phyloP scores from a whole-genome alignment of 495 filamentous ascomycete species.

The Trichoderma orchidacearum region DNA sequence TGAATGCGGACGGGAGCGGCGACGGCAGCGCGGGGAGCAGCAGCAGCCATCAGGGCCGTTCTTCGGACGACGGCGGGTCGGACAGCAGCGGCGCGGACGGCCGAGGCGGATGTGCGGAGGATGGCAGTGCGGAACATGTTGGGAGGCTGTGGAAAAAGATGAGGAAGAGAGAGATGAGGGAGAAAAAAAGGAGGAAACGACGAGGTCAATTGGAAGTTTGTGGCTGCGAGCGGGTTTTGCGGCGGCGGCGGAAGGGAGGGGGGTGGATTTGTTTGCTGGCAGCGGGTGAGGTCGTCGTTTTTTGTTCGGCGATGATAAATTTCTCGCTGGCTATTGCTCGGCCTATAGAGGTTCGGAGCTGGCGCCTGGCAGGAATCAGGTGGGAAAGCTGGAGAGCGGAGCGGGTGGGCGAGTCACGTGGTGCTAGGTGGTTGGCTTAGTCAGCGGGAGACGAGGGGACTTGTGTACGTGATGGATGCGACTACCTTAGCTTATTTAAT shows the following conservation, averaged over 20 bases:
- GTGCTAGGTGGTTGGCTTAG: not conserved
- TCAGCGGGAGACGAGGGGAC: not conserved
- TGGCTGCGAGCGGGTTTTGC: not conserved
- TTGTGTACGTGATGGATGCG: not conserved
- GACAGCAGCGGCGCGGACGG: constrained; percentile 39
- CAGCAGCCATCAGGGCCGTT: constrained; percentile 18
- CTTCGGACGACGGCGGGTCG: constrained; percentile 37
- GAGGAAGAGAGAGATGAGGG: not conserved
- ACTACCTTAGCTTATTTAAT: no score
- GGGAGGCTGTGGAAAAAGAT: not conserved
- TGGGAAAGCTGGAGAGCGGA: not conserved
- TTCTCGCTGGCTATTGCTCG: constrained; percentile 1
- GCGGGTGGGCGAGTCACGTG: not conserved
- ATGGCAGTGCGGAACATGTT: constrained; percentile 76
- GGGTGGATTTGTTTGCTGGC: not conserved
- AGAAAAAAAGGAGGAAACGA: not conserved
- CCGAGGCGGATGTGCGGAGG: constrained; percentile 47
- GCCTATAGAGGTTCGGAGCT: not conserved
- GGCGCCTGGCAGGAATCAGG: not conserved
- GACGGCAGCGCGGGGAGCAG: constrained; percentile 39
- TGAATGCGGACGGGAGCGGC: constrained; percentile 40
- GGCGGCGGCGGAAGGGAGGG: no score
- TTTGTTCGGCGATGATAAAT: not conserved
- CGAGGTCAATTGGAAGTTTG: not conserved
- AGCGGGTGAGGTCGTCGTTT: not conserved